Base-by-base conservation (phyloP, 768 basidiomycete genomes). In the Termitomyces eurrhizus region DNA sequence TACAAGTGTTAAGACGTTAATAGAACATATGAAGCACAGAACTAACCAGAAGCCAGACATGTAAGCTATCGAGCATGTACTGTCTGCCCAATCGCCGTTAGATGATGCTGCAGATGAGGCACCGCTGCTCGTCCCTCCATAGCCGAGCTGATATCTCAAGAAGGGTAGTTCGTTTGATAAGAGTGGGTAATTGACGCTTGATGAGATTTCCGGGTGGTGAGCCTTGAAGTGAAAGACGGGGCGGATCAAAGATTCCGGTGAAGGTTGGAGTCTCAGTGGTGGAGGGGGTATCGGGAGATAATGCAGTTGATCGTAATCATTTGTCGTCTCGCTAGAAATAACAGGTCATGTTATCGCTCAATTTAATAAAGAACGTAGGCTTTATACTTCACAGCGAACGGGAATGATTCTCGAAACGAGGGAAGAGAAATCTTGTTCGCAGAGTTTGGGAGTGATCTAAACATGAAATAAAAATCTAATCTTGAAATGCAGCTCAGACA, bases 401-500 rank as follows among this genome's bases (percentile, higher is more conserved):
- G 56, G 37, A 67, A 67, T 39, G 64, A 56, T 57, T 65, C 64
- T 4, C 61, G 64, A 35, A 67, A 67, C n/a, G 66, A 64, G 24
- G 66, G 66, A 16, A 67, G 35, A 18, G 60, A 60, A 33, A 67
- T 50, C 8, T 9, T 57, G 3, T n/a, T 52, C 8, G 33, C 32
- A 9, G 48, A 13, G 3, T 62, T n/a, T 8, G n/a, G 37, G 46
- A 16, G 12, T 24, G 21, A 39, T 33, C 52, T 62, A 37, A 1
- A 35, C 9, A 8, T 33, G 4, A n/a, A 2, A 55, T 14, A 29
- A 21, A 24, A 39, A 2, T n/a, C 1, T 18, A 39, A 2, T n/a
- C 1, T 18, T 29, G 8, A 4, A 2, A 52, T 13, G 7, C 39
- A 9, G 13, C 12, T 4, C n/a, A 49, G 14, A 9, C 9, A 37